Evolutionary conservation across 2,329 filamentous ascomycete species (phyloP).

Genomic region (Aspergillus transmontanensis): DNA sequence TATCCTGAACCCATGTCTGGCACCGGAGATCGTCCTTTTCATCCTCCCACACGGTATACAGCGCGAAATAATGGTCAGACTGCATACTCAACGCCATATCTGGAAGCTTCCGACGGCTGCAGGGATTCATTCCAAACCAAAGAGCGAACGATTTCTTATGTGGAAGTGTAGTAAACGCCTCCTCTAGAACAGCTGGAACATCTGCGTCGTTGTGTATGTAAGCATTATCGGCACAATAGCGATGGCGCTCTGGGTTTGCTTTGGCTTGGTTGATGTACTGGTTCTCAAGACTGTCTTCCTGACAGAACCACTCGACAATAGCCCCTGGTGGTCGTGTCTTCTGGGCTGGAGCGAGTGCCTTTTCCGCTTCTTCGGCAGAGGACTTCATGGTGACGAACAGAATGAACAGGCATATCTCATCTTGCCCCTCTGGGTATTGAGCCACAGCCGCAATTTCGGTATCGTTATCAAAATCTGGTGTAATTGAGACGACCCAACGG

Average conservation of each 20-base stretch:
- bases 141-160: conserved; percentile 49
- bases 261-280: conserved; percentile 47
- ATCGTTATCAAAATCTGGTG: conserved; percentile 17
- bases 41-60: conserved; percentile 56
- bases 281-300: conserved; percentile 25
- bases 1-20: conserved; percentile 47
- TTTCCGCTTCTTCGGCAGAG: conserved; percentile 13
- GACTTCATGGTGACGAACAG: conserved; percentile 23
- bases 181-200: conserved; percentile 48
- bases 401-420: conserved; percentile 27
- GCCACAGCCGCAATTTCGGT: conserved; percentile 30
- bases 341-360: conserved; percentile 19
- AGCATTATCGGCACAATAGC: conserved; percentile 55
- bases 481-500: conserved; percentile 47
- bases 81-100: conserved; percentile 61
- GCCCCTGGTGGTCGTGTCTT: conserved; percentile 42
- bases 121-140: conserved; percentile 57
- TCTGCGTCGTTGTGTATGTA: conserved; percentile 54
- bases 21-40: conserved; percentile 49
- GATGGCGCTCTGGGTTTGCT: conserved; percentile 53
- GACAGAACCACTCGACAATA: conserved; percentile 41
- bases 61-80: conserved; percentile 58
- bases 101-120: conserved; percentile 43
- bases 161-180: conserved; percentile 53
- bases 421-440: conserved; percentile 38